Evolutionary conservation across 495 filamentous ascomycete species (phyloP).

Genomic region (Zalerion maritima): DNA sequence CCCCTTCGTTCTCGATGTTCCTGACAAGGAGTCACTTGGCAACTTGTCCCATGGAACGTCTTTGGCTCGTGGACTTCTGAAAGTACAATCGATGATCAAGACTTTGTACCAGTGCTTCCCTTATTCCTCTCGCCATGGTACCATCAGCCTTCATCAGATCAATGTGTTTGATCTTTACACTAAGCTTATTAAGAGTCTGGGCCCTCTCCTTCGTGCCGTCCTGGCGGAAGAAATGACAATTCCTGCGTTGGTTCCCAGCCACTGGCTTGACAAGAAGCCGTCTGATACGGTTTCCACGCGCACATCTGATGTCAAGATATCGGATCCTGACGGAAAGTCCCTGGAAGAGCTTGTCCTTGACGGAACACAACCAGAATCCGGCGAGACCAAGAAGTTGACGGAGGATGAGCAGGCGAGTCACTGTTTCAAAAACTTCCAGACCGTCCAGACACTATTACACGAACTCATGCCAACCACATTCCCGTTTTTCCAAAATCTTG

Average conservation of each 20-base stretch:
- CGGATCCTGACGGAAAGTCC: no score
- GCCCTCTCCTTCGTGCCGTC: conserved; percentile 59
- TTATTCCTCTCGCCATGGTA: conserved; percentile 32
- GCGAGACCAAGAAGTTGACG: conserved; percentile 12
- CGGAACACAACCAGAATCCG: no score
- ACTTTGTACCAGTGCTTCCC: conserved; percentile 62
- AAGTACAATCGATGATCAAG: conserved; percentile 56
- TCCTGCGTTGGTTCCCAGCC: conserved; percentile 22
- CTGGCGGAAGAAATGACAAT: conserved; percentile 72
- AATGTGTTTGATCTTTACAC: conserved; percentile 71
- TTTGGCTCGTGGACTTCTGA: conserved; percentile 61
- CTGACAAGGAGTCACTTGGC: no score
- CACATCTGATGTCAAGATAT: no score
- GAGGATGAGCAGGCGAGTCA: conserved; percentile 22
- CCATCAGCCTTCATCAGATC: conserved; percentile 45
- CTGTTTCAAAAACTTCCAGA: conserved; percentile 63
- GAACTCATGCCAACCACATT: conserved; percentile 56
- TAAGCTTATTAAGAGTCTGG: conserved; percentile 51
- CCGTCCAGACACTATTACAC: conserved; percentile 59
- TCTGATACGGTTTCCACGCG: no score
- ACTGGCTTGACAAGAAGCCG: conserved; percentile 23
- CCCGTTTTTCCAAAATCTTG: conserved; percentile 64
- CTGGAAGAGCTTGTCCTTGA: no score
- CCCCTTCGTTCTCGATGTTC: conserved; percentile 29
- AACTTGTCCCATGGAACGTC: conserved; percentile 51